phyloP scores from a whole-genome alignment of 1,139 yeast genomes.

The Protomyces lactucae-debilis region DNA sequence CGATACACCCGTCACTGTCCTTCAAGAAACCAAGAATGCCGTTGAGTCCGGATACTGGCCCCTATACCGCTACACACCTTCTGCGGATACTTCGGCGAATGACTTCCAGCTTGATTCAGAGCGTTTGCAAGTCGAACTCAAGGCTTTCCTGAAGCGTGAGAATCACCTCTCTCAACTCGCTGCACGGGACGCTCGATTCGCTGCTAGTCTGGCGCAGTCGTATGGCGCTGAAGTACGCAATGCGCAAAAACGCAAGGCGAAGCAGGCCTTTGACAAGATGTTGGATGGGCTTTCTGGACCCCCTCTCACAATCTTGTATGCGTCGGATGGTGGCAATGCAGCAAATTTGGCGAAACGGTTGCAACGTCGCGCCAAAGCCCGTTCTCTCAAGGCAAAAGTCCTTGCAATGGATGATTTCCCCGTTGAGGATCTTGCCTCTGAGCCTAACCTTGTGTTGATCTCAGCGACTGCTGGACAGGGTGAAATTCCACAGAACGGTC shows the following conservation, averaged over 20 bases:
- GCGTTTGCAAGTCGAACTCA: constrained; percentile 67
- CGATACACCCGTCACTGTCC: constrained; percentile 66
- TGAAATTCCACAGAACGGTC: constrained; percentile 75
- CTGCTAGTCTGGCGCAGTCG: constrained; percentile 63
- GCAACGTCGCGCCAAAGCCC: constrained; percentile 53
- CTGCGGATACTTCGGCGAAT: constrained; percentile 40
- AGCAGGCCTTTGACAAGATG: constrained; percentile 68
- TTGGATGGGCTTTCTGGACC: constrained; percentile 90
- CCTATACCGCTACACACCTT: constrained; percentile 77
- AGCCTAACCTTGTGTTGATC: constrained; percentile 54
- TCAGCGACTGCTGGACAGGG: constrained; percentile 97
- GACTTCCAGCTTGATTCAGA: constrained; percentile 79
- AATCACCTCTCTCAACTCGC: constrained; percentile 77
- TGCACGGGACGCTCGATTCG: constrained; percentile 64
- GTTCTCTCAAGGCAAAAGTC: constrained; percentile 51
- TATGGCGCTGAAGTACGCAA: constrained; percentile 58
- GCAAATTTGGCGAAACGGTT: constrained; percentile 76
- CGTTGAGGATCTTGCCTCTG: constrained; percentile 57
- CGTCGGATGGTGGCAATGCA: constrained; percentile 90
- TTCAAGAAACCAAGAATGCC: constrained; percentile 82
- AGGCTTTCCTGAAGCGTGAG: constrained; percentile 80
- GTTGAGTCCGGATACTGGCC: constrained; percentile 97
- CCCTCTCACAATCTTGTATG: constrained; percentile 82
- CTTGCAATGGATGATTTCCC: constrained; percentile 63
- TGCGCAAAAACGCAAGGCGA: constrained; percentile 64